These are phyloP conservation scores for Polytrichum formosum DNA, from an alignment of 225 moss, liverwort and hornwort genomes.

Conservation along the genomic window DNA sequence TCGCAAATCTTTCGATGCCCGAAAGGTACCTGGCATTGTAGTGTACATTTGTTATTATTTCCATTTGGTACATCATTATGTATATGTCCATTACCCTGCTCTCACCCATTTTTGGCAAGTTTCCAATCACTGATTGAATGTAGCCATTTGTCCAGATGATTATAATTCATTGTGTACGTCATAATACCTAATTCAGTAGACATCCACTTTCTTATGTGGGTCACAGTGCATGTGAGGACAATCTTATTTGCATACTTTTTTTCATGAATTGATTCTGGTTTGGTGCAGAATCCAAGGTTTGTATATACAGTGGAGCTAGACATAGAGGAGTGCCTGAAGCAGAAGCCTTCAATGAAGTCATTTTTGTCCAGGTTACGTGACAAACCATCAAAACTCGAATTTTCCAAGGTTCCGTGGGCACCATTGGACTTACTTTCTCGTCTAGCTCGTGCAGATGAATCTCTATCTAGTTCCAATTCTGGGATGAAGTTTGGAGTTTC, in stretches of 20 bases:
- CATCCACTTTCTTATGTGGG: background rate
- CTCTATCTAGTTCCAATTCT: constrained; percentile 14
- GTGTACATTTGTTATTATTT: too few relatives aligned
- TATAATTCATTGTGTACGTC: too few relatives aligned
- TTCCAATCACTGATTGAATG: too few relatives aligned
- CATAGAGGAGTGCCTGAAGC: constrained; percentile 58
- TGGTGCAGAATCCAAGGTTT: constrained; percentile 68
- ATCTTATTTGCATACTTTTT: too few relatives aligned
- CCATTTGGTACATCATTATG: too few relatives aligned
- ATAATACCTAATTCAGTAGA: background rate
- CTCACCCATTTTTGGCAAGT: too few relatives aligned
- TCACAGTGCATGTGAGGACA: too few relatives aligned
- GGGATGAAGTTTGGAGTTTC: constrained; percentile 4
- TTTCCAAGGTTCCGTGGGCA: constrained; percentile 38
- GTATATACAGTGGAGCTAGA: constrained; percentile 88
- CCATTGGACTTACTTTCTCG: constrained; percentile 73
- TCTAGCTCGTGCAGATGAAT: constrained; percentile 41
- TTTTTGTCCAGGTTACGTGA: constrained; percentile 59
- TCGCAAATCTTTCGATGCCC: constrained; percentile 93
- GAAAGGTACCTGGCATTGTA: constrained; percentile 55
- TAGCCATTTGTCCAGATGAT: too few relatives aligned
- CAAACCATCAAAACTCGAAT: constrained; percentile 66
- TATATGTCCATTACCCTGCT: too few relatives aligned
- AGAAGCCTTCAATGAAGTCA: constrained; percentile 31
- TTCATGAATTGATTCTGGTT: too few relatives aligned